Conservation (phyloP, 805 yeast species). For the Ogataea nitratoaversa region DNA sequence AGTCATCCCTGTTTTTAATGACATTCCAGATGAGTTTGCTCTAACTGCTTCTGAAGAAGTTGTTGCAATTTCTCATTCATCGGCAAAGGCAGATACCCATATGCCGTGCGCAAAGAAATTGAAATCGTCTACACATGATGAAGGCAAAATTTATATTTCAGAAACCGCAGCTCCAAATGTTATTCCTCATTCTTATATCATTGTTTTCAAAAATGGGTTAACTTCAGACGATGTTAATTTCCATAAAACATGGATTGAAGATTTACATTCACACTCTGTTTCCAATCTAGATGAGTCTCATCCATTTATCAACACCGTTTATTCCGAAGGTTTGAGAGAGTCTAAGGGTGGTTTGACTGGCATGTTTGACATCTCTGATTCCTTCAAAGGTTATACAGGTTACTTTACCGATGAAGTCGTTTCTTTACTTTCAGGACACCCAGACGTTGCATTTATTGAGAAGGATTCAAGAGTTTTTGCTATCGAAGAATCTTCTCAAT, state of each 20-base stretch:
- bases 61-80: too few relatives aligned
- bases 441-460: slow-evolving; percentile 60
- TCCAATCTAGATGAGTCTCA: slow-evolving; percentile 21
- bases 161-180: slow-evolving; percentile 40
- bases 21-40: slow-evolving; percentile 16
- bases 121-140: slow-evolving; percentile 18
- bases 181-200: slow-evolving; percentile 75
- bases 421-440: slow-evolving; percentile 58
- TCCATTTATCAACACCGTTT: slow-evolving; percentile 30
- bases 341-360: slow-evolving; percentile 53
- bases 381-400: slow-evolving; percentile 79
- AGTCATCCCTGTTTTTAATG: slow-evolving; percentile 48
- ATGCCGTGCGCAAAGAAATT: too few relatives aligned
- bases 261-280: slow-evolving; percentile 42
- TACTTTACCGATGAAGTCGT: slow-evolving; percentile 71
- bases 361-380: slow-evolving; percentile 53
- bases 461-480: slow-evolving; percentile 68
- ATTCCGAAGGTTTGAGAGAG: slow-evolving; percentile 13
- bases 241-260: slow-evolving; percentile 66
- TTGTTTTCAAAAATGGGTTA: slow-evolving; percentile 72
- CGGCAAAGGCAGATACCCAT: too few relatives aligned
- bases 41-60: slow-evolving; percentile 8
- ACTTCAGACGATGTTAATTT: slow-evolving; percentile 48
- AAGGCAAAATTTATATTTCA: slow-evolving; percentile 47
- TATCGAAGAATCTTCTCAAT: slow-evolving; percentile 60